Base-by-base conservation (phyloP, 495 filamentous ascomycete genomes). In the Immersiella caudata region DNA sequence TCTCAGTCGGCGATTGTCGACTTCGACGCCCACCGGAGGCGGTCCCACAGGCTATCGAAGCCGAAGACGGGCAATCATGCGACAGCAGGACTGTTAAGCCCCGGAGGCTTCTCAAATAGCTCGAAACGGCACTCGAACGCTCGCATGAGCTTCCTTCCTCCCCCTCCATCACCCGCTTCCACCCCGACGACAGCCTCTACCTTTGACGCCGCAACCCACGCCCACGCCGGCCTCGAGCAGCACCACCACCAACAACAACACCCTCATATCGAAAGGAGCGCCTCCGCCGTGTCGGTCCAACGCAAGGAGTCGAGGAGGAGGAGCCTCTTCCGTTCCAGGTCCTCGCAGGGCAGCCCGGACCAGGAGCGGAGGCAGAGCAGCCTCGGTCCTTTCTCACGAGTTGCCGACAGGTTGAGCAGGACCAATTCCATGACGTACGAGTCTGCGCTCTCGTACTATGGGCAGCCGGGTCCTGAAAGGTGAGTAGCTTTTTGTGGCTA, bases 1-100 rank as follows among this genome's bases (percentile, higher is more conserved):
- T 71, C 78, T 25, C 75, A 80, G 64, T 84, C 82, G 51, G 33
- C 63, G 12, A 22, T 49, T 57, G 52, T 36, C 21, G 63, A 56
- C 65, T 62, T 71, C 49, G 80, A 83, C 74, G 73, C 76, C 60
- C 70, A 73, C 50, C 71, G 73, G 76, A 78, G 71, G 68, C 64
- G 74, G 63, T 71, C 77, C 67, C 81, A 83, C 65, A 83, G 75
- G 73, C 73, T 84, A 60, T 84, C 81, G 40, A 84, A 84, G 71
- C 81, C 82, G 54, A 81, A 76, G 64, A 81, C 75, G 54, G 73
- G 73, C 61, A 79, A 76, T 60, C 78, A 76, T 78, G 71, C 76
- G 36, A 76, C 81, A 79, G 77, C 78, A 76, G 78, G 79, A 68
- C 79, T 82, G 75, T 78, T 82, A 66, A 80, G 71, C 68, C 67